Evolutionary conservation across 805 yeast species (phyloP), one percentile per base, ranked within the genome.

Genomic region (Saccharomycopsis synnaedendra): DNA sequence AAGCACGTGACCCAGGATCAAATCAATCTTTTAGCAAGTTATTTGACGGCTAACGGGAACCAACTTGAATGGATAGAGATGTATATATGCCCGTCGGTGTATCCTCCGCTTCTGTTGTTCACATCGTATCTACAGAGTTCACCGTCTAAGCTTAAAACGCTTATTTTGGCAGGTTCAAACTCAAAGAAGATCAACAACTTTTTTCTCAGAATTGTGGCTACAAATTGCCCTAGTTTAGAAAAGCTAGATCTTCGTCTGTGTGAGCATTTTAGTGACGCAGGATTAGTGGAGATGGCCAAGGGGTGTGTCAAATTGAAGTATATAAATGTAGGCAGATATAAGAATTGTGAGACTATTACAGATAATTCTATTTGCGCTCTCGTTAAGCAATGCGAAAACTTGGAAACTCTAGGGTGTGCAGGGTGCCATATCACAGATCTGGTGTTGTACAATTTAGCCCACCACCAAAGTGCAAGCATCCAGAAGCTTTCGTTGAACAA

Each of bases 181-280:
- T 75, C 80, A 35, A 75, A 71, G 53, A 62, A 66, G 1, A 69
- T 85, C 3, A 76, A 75, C 58, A 95, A 89, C 61, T 61, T 66
- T 3, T 72, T 76, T 47, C 60, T 89, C 48, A 64, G 67, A 4
- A 55, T 63, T 41, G 71, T 87, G 5, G 70, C 84, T 3, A 64
- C 66, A 34, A 57, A 61, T 43, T 76, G 89, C 55, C 81, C 83
- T 5, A 70, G 69, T 38, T 68, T 89, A 49, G 74, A 72, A 54
- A 70, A 72, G 32, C 64, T 89, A 41, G 97, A 89, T 58, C 64
- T 89, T 19, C 69, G 97, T 40, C 96, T 95, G 0, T 87, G 96
- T 64, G 88, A 84, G 50, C 64, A 68, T 48, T 76, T 89, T 11
- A 71, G 86, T 3, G 96, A 89, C 66, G 65, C 75, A 29, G 90